A percentile compares a stretch with the other conserved stretches of the same genome.
These are phyloP conservation scores for Elaeis guineensis DNA, from an alignment of 176 grass and related monocot species.

Conservation along the genomic window DNA sequence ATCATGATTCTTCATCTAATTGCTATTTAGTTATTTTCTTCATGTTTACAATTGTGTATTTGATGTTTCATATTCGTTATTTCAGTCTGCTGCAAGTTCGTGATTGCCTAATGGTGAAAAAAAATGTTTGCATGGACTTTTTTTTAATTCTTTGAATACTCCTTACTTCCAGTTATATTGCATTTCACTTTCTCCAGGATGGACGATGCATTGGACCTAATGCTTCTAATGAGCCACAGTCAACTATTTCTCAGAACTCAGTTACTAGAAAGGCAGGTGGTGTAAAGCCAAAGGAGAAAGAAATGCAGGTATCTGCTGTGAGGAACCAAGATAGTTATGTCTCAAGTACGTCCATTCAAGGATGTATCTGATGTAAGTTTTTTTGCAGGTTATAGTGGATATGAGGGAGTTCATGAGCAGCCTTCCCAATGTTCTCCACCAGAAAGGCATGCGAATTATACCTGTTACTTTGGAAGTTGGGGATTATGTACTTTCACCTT, in stretches of 20 bases:
- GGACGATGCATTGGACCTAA: slow-evolving; percentile 62
- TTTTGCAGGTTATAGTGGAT: slow-evolving; percentile 81
- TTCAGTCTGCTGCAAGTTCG: too few species aligned
- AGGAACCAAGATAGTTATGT: neutral
- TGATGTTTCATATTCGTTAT: too few species aligned
- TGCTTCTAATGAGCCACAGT: slow-evolving; percentile 47
- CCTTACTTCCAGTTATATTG: too few species aligned
- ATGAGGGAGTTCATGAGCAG: slow-evolving; percentile 99
- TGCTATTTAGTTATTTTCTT: too few species aligned
- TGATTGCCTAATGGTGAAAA: too few species aligned
- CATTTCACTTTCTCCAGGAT: slow-evolving; percentile 40
- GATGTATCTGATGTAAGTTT: slow-evolving; percentile 16
- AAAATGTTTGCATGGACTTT: neutral
- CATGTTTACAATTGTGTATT: too few species aligned
- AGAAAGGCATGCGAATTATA: slow-evolving; percentile 83
- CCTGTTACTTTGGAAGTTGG: slow-evolving; percentile 88
- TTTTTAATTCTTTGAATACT: neutral
- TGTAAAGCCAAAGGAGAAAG: slow-evolving; percentile 53
- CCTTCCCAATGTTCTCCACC: slow-evolving; percentile 88
- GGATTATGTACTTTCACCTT: slow-evolving; percentile 90
- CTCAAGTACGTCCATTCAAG: neutral
- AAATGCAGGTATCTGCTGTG: slow-evolving; percentile 51
- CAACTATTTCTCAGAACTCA: slow-evolving; percentile 54
- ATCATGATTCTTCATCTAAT: too few species aligned
- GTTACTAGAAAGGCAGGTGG: slow-evolving; percentile 87